A percentile compares a stretch with the other conserved stretches of the same genome.
Evolutionary conservation across 139 green algal genomes (phyloP).

Genomic region (Tetradesmus obliquus): DNA sequence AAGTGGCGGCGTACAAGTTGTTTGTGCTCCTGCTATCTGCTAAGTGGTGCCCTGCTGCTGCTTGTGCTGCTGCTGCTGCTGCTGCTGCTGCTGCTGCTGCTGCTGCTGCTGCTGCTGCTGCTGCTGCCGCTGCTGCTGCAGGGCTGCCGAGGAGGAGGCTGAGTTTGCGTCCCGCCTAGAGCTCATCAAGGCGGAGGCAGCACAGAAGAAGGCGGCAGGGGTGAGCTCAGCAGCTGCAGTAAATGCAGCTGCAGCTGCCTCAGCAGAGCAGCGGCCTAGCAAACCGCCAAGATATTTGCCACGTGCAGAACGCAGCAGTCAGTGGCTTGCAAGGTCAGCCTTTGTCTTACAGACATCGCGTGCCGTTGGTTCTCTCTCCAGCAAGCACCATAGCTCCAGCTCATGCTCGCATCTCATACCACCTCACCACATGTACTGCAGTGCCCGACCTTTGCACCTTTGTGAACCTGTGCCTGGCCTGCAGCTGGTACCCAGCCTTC

Average conservation of each 20-base stretch:
- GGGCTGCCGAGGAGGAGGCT: conserved; percentile 48
- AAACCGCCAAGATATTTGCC: not conserved
- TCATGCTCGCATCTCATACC: too few species aligned
- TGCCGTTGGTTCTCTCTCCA: too few species aligned
- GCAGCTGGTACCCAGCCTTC: too few species aligned
- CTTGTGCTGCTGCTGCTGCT: not conserved
- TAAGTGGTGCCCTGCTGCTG: too few species aligned
- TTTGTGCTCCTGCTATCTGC: too few species aligned
- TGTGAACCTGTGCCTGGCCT: too few species aligned
- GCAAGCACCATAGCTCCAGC: too few species aligned
- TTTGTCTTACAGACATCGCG: too few species aligned
- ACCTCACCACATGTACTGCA: too few species aligned
- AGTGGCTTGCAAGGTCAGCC: not conserved
- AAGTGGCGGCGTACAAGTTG: too few species aligned
- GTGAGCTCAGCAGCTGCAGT: conserved; percentile 17
- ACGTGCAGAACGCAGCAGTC: not conserved
- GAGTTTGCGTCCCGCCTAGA: conserved; percentile 61
- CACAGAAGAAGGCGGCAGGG: conserved; percentile 38
- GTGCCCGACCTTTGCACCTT: too few species aligned
- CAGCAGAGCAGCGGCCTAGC: not conserved
- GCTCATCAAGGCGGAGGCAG: conserved; percentile 51
- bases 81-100: not conserved
- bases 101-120: not conserved
- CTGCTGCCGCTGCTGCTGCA: not conserved
- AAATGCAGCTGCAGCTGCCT: not conserved